Percentiles rank a stretch among this genome's conserved stretches.
phyloP scores from a whole-genome alignment of 176 grass and related monocot genomes.

The Eragrostis curvula region DNA sequence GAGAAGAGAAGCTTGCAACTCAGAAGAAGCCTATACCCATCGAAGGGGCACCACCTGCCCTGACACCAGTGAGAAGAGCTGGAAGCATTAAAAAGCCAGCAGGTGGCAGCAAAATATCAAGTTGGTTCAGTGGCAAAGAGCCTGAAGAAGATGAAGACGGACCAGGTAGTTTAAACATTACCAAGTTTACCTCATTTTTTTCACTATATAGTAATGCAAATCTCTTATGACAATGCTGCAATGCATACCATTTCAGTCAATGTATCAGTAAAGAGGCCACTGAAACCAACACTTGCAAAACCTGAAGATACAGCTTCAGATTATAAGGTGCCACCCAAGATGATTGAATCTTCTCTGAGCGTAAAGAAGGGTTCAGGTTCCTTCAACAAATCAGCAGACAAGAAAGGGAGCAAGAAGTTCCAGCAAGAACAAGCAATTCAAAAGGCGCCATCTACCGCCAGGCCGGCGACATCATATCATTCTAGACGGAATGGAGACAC shows the following conservation, averaged over 20 bases:
- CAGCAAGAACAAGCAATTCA: slow-evolving; percentile 58
- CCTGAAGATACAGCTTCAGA: slow-evolving; percentile 14
- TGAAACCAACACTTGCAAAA: slow-evolving; percentile 32
- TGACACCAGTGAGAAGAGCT: slow-evolving; percentile 22
- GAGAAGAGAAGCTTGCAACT: slow-evolving; percentile 55
- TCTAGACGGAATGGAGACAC: slow-evolving; percentile 34
- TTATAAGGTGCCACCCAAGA: slow-evolving; percentile 43
- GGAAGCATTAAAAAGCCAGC: slow-evolving; percentile 58
- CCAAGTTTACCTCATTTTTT: background rate
- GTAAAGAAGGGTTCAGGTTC: slow-evolving; percentile 57
- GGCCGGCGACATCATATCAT: slow-evolving; percentile 48
- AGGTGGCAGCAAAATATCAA: slow-evolving; percentile 63
- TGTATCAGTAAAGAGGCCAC: slow-evolving; percentile 44
- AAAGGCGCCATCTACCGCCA: slow-evolving; percentile 37
- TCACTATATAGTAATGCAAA: background rate
- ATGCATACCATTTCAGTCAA: slow-evolving; percentile 43
- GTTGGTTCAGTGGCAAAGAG: slow-evolving; percentile 71
- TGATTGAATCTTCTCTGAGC: slow-evolving; percentile 31
- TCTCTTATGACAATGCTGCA: background rate
- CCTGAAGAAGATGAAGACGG: slow-evolving; percentile 51
- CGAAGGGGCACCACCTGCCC: background rate
- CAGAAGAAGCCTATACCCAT: slow-evolving; percentile 41
- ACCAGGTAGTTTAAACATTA: slow-evolving; percentile 50
- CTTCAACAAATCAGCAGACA: slow-evolving; percentile 52
- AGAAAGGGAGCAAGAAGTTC: slow-evolving; percentile 57